A percentile compares a stretch with the other conserved stretches of the same genome.
Evolutionary conservation across 129 eudicot species (phyloP).

Genomic region (Tanacetum coccineum): DNA sequence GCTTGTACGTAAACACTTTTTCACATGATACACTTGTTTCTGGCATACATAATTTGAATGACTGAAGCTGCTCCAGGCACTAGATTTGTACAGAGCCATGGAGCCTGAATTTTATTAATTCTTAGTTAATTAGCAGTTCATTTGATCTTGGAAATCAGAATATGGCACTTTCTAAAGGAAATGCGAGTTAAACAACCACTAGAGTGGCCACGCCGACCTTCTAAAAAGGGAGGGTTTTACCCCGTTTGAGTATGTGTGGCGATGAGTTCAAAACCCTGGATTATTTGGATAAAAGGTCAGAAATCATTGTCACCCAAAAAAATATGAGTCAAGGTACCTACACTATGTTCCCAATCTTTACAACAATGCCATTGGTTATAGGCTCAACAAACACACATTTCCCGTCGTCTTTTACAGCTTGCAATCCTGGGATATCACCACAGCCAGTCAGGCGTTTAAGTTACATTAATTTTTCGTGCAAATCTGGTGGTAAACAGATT

Average conservation of each 20-base stretch:
- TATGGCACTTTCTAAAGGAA: no score
- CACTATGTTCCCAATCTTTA: slow-evolving; percentile 36
- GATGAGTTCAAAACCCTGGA: no score
- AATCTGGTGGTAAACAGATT: no score
- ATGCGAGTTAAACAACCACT: no score
- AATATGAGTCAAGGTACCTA: slow-evolving; percentile 26
- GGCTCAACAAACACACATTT: slow-evolving; percentile 39
- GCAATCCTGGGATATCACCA: slow-evolving; percentile 38
- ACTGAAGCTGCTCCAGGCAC: background rate
- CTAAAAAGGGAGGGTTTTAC: no score
- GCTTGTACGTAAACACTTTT: background rate
- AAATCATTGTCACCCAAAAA: background rate
- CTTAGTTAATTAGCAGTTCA: no score
- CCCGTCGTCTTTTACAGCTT: slow-evolving; percentile 34
- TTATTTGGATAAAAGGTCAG: no score
- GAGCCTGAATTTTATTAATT: slow-evolving; percentile 23
- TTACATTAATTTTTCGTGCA: no score
- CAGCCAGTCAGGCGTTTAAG: slow-evolving; percentile 33
- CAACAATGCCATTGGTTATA: slow-evolving; percentile 23
- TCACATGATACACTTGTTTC: background rate
- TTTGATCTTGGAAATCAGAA: no score
- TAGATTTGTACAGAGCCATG: slow-evolving; percentile 23
- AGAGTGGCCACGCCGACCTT: no score
- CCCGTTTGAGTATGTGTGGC: no score
- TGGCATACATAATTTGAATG: background rate